Evolutionary conservation across 2,329 filamentous ascomycete species (phyloP).

Genomic region (Huntiella omanensis): DNA sequence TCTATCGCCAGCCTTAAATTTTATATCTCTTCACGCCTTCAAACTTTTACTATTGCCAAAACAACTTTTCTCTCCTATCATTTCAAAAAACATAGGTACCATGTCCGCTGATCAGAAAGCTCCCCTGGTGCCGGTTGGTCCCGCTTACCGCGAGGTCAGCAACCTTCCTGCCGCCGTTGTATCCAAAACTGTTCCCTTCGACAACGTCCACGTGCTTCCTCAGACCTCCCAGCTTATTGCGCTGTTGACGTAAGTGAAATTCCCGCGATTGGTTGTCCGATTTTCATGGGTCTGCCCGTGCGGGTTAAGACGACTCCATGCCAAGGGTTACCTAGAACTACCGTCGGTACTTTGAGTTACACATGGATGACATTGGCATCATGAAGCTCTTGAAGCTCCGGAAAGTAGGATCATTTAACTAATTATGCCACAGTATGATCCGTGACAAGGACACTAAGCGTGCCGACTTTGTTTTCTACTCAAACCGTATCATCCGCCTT

Average conservation of each 20-base stretch:
- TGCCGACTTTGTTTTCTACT: conserved; percentile 98
- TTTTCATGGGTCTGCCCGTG: no score
- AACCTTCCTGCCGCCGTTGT: conserved; percentile 79
- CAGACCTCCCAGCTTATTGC: conserved; percentile 96
- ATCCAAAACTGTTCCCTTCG: conserved; percentile 60
- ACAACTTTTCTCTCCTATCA: neutral
- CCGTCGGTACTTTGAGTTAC: no score
- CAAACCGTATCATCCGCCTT: conserved; percentile 90
- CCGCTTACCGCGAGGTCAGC: conserved; percentile 54
- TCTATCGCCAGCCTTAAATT: no score
- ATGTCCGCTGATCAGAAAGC: conserved; percentile 10
- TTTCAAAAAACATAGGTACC: neutral
- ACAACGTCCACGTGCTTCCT: conserved; percentile 75
- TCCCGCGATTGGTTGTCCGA: no score
- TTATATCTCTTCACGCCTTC: no score
- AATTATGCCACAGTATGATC: conserved; percentile 52
- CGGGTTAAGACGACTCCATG: no score
- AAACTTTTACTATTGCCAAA: no score
- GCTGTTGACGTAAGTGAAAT: conserved; percentile 66
- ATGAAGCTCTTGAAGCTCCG: neutral
- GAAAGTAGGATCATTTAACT: neutral
- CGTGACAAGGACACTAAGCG: conserved; percentile 76
- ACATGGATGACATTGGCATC: neutral
- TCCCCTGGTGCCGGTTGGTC: conserved; percentile 43
- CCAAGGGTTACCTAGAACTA: no score